Percentiles rank a stretch among this genome's conserved stretches.
These are phyloP conservation scores for Hydrangea macrophylla DNA, from an alignment of 148 eudicot species.

Conservation along the genomic window DNA sequence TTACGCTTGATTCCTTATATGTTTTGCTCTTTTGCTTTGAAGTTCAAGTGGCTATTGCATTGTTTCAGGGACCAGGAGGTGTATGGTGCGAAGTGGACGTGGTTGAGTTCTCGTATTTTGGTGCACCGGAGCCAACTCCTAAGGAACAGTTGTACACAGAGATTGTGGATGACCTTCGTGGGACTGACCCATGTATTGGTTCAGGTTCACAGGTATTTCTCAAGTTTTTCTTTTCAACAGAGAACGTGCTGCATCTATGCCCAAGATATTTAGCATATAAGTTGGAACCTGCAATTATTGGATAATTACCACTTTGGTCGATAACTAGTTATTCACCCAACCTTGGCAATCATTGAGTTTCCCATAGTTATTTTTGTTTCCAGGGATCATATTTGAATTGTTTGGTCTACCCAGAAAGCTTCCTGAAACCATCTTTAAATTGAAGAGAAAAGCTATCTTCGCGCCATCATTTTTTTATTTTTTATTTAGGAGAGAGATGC, in stretches of 20 bases:
- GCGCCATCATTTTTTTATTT: too few species aligned
- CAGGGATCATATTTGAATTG: background rate
- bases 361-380: background rate
- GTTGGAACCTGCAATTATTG: background rate
- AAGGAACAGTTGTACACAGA: slow-evolving; percentile 96
- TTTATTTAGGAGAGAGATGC: background rate
- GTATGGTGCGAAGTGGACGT: slow-evolving; percentile 99
- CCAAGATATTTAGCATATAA: background rate
- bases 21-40: slow-evolving; percentile 18
- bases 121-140: slow-evolving; percentile 94
- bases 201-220: slow-evolving; percentile 95
- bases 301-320: background rate
- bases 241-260: background rate
- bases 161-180: slow-evolving; percentile 96
- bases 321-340: background rate
- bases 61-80: slow-evolving; percentile 90
- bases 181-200: slow-evolving; percentile 84
- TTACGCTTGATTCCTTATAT: background rate
- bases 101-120: slow-evolving; percentile 92
- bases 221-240: background rate
- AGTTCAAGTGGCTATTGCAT: slow-evolving; percentile 15
- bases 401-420: background rate
- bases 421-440: background rate
- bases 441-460: too few species aligned
- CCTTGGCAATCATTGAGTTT: background rate